A percentile compares a stretch with the other conserved stretches of the same genome.
Evolutionary conservation across 2,329 filamentous ascomycete genomes (phyloP).

Genomic region (Colletotrichum higginsianum): DNA sequence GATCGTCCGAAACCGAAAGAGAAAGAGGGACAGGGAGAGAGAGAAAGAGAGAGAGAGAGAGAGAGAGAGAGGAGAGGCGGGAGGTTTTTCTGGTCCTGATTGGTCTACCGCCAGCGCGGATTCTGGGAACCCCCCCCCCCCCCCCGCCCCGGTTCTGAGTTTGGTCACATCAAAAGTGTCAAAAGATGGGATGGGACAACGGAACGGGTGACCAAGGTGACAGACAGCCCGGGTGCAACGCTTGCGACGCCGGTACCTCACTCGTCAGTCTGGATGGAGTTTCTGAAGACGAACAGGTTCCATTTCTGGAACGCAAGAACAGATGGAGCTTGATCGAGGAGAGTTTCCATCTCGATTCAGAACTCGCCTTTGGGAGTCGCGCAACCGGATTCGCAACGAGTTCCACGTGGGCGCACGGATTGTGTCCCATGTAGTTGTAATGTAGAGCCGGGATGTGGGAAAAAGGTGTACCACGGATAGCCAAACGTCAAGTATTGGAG

Average conservation of each 20-base stretch:
- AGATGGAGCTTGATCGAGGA: not conserved
- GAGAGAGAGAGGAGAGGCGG: too few relatives aligned
- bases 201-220: slow-evolving; percentile 5
- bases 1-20: not conserved
- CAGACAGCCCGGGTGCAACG: too few relatives aligned
- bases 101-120: slow-evolving; percentile 19
- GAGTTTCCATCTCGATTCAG: not conserved
- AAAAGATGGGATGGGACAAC: slow-evolving; percentile 15
- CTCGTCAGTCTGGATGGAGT: not conserved
- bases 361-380: not conserved
- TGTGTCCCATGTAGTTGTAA: not conserved
- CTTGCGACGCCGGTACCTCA: slow-evolving; percentile 4
- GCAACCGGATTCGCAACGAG: slow-evolving; percentile 1
- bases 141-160: not conserved
- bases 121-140: not conserved
- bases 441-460: slow-evolving; percentile 34
- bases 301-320: slow-evolving; percentile 19
- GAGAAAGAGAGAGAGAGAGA: too few relatives aligned
- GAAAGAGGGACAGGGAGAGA: too few relatives aligned
- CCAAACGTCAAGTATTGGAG: slow-evolving; percentile 5
- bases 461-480: slow-evolving; percentile 10
- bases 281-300: not conserved
- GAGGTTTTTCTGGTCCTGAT: not conserved
- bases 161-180: slow-evolving; percentile 20
- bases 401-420: slow-evolving; percentile 37